These are phyloP conservation scores for Adansonia gregorii DNA, from an alignment of 441 rosid species.

Conservation along the genomic window DNA sequence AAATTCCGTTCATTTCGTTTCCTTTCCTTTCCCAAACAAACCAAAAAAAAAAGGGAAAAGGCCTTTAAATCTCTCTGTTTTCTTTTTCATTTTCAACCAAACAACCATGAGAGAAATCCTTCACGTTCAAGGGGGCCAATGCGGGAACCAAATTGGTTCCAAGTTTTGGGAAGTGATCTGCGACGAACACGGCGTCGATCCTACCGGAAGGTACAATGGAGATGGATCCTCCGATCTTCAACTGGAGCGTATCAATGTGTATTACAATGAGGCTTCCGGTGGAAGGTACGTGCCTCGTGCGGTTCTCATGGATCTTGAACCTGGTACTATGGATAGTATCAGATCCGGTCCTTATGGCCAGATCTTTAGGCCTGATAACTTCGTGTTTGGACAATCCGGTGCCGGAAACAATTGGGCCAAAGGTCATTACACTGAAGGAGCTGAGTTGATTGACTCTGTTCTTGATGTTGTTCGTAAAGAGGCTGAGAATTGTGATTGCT, in stretches of 20 bases:
- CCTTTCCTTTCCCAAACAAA: neutral
- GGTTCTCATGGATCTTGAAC: conserved; percentile 80
- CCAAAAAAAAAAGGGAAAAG: neutral
- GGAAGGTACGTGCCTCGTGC: conserved; percentile 73
- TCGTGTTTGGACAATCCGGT: conserved; percentile 53
- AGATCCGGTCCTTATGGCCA: conserved; percentile 68
- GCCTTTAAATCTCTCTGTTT: neutral
- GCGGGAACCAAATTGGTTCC: conserved; percentile 95
- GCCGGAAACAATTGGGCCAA: conserved; percentile 83
- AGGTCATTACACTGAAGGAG: conserved; percentile 94
- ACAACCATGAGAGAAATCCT: conserved; percentile 82
- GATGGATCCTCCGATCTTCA: conserved; percentile 51
- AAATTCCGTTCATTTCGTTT: neutral
- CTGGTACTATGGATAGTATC: conserved; percentile 78
- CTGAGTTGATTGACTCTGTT: conserved; percentile 85
- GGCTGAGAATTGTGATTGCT: conserved; percentile 92
- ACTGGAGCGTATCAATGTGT: conserved; percentile 67
- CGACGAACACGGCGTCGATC: conserved; percentile 76
- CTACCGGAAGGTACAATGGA: conserved; percentile 39
- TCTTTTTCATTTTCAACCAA: neutral
- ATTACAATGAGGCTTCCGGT: conserved; percentile 70
- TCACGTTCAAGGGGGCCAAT: conserved; percentile 90
- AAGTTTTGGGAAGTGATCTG: conserved; percentile 97
- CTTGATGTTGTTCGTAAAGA: conserved; percentile 91
- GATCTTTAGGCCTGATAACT: conserved; percentile 53